These are phyloP conservation scores for Irpex lacteus DNA, from an alignment of 1,284 basidiomycete species.

Conservation along the genomic window DNA sequence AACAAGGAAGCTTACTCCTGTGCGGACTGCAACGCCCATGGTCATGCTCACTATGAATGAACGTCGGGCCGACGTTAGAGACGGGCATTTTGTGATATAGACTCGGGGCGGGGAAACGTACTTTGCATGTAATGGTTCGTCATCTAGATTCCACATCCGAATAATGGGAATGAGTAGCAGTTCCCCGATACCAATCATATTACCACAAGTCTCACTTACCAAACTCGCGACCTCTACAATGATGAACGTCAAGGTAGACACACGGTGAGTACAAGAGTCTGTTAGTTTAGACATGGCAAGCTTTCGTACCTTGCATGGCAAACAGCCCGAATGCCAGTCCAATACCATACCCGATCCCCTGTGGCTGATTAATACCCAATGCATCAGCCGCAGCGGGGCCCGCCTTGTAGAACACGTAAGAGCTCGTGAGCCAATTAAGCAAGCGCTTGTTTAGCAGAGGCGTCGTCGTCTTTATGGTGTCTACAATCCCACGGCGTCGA, in stretches of 20 bases:
- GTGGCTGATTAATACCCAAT: constrained; percentile 35
- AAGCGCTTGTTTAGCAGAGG: constrained; percentile 64
- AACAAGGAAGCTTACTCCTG: constrained; percentile 37
- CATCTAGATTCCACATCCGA: constrained; percentile 29
- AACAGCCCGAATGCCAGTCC: constrained; percentile 62
- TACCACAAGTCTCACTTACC: constrained; percentile 27
- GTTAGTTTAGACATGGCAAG: background rate
- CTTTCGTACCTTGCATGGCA: constrained; percentile 53
- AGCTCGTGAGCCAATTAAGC: constrained; percentile 57
- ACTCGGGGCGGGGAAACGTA: constrained; percentile 24
- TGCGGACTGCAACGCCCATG: constrained; percentile 48
- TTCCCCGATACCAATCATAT: background rate
- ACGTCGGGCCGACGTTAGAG: background rate
- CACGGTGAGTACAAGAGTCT: background rate
- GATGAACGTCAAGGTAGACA: no score
- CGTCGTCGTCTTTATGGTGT: constrained; percentile 56
- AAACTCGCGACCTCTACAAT: constrained; percentile 47
- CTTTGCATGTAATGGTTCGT: constrained; percentile 51
- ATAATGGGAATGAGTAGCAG: background rate
- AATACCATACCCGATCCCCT: constrained; percentile 56
- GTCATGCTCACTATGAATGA: constrained; percentile 43
- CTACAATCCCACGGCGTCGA: constrained; percentile 27
- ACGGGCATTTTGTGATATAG: background rate
- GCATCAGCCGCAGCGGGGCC: constrained; percentile 35
- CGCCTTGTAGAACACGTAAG: constrained; percentile 43